Percentiles rank a stretch among this genome's conserved stretches.
phyloP scores from a whole-genome alignment of 169 alveolate species.

The Cryptosporidium muris region DNA sequence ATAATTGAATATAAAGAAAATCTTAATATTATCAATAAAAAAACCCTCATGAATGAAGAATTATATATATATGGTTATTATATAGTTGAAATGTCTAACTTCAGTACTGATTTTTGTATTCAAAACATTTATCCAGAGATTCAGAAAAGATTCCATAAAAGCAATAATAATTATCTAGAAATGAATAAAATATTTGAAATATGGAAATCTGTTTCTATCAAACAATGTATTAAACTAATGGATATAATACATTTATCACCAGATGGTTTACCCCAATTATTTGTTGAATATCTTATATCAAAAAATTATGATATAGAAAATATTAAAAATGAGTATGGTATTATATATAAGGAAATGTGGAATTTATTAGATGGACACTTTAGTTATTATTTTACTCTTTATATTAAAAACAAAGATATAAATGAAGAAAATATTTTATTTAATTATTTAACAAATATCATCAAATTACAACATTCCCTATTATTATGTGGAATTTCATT shows the following conservation, averaged over 20 bases:
- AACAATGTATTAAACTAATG: neutral
- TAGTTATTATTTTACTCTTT: slow-evolving; percentile 20
- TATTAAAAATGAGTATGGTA: neutral
- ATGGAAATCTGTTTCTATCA: slow-evolving; percentile 25
- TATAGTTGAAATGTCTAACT: neutral
- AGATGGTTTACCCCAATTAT: too few species aligned
- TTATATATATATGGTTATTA: slow-evolving; percentile 52
- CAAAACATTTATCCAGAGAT: neutral
- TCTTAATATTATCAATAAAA: neutral
- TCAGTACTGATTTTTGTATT: slow-evolving; percentile 8
- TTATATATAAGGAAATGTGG: slow-evolving; percentile 36
- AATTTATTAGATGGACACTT: slow-evolving; percentile 32
- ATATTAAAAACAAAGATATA: neutral
- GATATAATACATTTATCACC: slow-evolving; percentile 5
- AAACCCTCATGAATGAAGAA: neutral
- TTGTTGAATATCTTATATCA: too few species aligned
- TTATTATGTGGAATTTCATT: slow-evolving; percentile 16
- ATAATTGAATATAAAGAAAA: neutral
- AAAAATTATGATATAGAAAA: too few species aligned
- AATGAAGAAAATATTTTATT: slow-evolving; percentile 4
- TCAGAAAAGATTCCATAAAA: neutral
- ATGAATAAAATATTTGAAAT: slow-evolving; percentile 2
- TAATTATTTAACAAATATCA: neutral
- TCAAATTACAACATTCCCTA: slow-evolving; percentile 30
- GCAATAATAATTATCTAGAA: neutral